Conservation (phyloP, 805 yeast genomes). For the Metschnikowia lachancei region DNA sequence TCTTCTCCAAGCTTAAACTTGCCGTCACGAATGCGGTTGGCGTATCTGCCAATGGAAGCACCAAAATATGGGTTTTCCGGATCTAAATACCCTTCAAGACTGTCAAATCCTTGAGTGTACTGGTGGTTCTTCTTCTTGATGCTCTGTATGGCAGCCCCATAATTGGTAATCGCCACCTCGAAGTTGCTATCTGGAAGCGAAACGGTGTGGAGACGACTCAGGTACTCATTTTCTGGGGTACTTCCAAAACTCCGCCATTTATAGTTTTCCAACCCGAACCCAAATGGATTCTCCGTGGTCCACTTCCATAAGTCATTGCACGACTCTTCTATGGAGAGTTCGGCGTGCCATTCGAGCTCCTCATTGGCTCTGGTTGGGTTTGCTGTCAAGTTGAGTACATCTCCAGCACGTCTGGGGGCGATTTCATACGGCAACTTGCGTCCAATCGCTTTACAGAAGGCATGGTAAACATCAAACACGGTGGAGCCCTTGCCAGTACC, state of each 20-base stretch:
- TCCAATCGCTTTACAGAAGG: constrained; percentile 66
- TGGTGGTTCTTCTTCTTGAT: constrained; percentile 38
- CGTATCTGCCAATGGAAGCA: constrained; percentile 63
- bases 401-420: constrained; percentile 70
- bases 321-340: constrained; percentile 55
- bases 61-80: constrained; percentile 51
- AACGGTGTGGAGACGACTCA: constrained; percentile 38
- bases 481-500: constrained; percentile 83
- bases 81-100: constrained; percentile 28
- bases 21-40: constrained; percentile 55
- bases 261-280: constrained; percentile 43
- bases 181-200: constrained; percentile 27
- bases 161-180: constrained; percentile 44
- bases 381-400: constrained; percentile 73
- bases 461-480: constrained; percentile 65
- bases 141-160: constrained; percentile 52
- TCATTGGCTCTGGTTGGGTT: constrained; percentile 61
- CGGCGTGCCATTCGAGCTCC: constrained; percentile 66
- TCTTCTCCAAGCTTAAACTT: constrained; percentile 40
- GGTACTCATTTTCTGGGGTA: constrained; percentile 12
- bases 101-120: constrained; percentile 40
- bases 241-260: constrained; percentile 29
- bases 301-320: constrained; percentile 77
- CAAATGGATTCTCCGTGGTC: constrained; percentile 67
- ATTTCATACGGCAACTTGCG: constrained; percentile 60